Percentiles rank a stretch among this genome's conserved stretches.
Conservation (phyloP, 805 yeast genomes). For the Metschnikowia gelsemii region DNA sequence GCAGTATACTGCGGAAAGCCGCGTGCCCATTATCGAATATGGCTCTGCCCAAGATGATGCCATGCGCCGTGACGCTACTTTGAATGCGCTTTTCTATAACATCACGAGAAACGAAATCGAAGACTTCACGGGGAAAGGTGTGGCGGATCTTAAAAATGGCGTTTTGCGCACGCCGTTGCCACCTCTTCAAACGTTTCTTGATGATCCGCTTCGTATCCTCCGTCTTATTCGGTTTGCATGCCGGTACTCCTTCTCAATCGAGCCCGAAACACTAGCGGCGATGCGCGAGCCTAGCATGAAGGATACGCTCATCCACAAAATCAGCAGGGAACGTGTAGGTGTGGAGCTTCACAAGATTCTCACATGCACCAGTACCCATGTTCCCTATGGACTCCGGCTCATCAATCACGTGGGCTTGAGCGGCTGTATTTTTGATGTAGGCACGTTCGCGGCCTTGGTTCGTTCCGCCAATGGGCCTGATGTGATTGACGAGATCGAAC, state of each 20-base stretch:
- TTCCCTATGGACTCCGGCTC: constrained; percentile 60
- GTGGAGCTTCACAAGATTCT: constrained; percentile 78
- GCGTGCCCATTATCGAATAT: constrained; percentile 80
- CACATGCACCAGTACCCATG: constrained; percentile 58
- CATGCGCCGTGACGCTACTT: constrained; percentile 87
- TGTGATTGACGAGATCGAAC: constrained; percentile 19
- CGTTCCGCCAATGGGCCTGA: constrained; percentile 19
- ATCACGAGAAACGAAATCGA: constrained; percentile 67
- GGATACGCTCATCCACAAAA: constrained; percentile 61
- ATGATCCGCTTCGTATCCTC: constrained; percentile 90
- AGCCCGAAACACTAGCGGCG: constrained; percentile 53
- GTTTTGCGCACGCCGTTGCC: constrained; percentile 83
- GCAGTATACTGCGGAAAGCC: constrained; percentile 73
- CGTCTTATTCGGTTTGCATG: constrained; percentile 85
- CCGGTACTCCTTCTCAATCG: constrained; percentile 68
- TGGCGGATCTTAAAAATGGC: constrained; percentile 68
- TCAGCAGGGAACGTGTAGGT: constrained; percentile 88
- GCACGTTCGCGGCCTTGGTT: constrained; percentile 23
- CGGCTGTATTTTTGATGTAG: constrained; percentile 53
- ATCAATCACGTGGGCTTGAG: constrained; percentile 56
- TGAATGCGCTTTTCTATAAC: constrained; percentile 90
- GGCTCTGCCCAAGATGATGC: constrained; percentile 96
- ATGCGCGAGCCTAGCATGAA: constrained; percentile 64
- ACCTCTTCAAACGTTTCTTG: constrained; percentile 81
- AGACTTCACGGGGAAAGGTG: constrained; percentile 78